Base-by-base conservation (phyloP, 306 rosid genomes). In the Ormosia semicastrata region DNA sequence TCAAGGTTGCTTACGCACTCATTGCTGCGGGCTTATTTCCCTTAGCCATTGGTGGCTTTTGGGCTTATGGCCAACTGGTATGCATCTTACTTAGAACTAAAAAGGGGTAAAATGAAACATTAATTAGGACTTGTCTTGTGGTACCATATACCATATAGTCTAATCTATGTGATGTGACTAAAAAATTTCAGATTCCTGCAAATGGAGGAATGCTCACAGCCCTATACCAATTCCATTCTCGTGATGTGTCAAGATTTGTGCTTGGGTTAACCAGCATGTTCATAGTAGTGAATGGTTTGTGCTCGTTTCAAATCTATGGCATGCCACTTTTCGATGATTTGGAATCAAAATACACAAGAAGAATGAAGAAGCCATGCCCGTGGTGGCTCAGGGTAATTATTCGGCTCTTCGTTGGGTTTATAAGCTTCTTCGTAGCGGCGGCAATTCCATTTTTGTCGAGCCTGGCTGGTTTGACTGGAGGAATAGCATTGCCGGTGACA, bases 41-140 rank as follows among this genome's bases (percentile, higher is more conserved):
- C 44, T 32, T 88, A 2, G 87, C 91, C 66, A 78, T 88, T 15
- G 91, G 73, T 37, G 91, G 91, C 79, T 88, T 81, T 52, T 88
- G 91, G 91, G 89, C 89, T 44, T 88, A 88, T 77, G 91, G 91
- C 46, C 88, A 83, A 40, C 2, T 46, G 87, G 91, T 88, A 75
- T 8, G 32, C 50, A 69, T 66, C 33, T 34, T 56, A 53, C 34
- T 50, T 9, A 9, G 33, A 73, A 73, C 14, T 57, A 37, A 17
- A 39, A 6, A 10, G 17, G 11, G 15, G 18, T 12, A 4, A 8
- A 43, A 58, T 56, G 30, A 24, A 56, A 30, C 5, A 34, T 52
- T 4, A 34, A 34, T 53, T 6, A 53, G 54, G 40, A 40, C 56
- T 58, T 74, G 6, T 5, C 13, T 6, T 47, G 32, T 33, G 4